Evolutionary conservation across 306 rosid species (phyloP).

Genomic region (Cyclanthera cordifolia): DNA sequence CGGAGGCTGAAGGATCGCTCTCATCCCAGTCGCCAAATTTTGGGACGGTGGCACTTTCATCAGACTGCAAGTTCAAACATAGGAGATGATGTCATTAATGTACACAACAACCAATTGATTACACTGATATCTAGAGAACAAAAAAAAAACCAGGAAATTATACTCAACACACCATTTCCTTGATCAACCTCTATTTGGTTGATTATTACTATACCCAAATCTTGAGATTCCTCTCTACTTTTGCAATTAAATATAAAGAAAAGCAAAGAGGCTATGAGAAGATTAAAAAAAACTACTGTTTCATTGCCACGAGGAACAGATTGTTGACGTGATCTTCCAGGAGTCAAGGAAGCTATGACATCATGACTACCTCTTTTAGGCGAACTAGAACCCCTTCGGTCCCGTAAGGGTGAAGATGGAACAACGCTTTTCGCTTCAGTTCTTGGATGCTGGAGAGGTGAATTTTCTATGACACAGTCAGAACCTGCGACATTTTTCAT

Average conservation of each 20-base stretch:
- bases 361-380: conserved; percentile 14
- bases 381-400: conserved; percentile 10
- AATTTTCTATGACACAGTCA: conserved; percentile 8
- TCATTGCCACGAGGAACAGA: conserved; percentile 16
- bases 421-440: neutral
- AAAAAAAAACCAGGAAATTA: neutral
- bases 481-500: neutral
- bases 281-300: conserved; percentile 11
- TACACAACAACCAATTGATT: neutral
- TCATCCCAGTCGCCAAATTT: conserved; percentile 23
- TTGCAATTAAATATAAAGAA: neutral
- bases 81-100: neutral
- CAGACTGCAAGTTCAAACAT: conserved; percentile 18
- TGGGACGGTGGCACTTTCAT: conserved; percentile 14
- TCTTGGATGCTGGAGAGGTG: conserved; percentile 17
- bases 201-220: neutral
- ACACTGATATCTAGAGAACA: too few species aligned
- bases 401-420: conserved; percentile 18
- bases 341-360: conserved; percentile 16
- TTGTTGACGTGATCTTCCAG: conserved; percentile 15
- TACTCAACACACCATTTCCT: neutral
- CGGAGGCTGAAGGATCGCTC: conserved; percentile 16
- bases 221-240: neutral
- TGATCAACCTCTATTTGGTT: neutral
- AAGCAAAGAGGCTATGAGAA: neutral